Base-by-base conservation (phyloP, 2,329 filamentous ascomycete genomes). In the Fusarium drepaniforme region DNA sequence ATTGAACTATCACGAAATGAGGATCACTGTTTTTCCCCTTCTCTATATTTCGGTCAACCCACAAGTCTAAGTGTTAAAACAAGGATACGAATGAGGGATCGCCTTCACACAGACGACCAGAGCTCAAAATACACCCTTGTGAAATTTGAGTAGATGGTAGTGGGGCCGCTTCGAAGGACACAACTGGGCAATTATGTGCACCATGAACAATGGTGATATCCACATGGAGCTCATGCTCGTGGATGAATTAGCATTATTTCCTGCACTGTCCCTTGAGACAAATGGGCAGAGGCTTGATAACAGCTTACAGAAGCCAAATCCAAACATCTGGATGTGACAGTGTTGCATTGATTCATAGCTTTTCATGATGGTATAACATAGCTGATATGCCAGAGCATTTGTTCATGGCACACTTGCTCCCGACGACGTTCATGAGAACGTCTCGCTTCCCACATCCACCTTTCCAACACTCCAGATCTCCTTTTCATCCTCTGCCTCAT, bases 391-490 rank as follows among this genome's bases (percentile, higher is more conserved):
- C 51, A 51, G 16, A 67, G 12, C 51, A 25, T 67, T 18, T 37
- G 28, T 16, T 33, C 16, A 35, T 42, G 57, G 42, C 28, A 37
- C 44, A 18, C 25, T 35, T 37, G 33, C 25, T 44, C 60, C 35
- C 44, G 40, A 12, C 40, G 40, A 51, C n/a, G 23, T 62, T 71
- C 23, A 79, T 7, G 73, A 62, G 65, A 79, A 79, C n/a, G 72
- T 56, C 37, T 79, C 77, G 49, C 71, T 72, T 28, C 76, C 77
- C 57, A 78, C 72, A 66, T 98, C 96, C 60, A 98, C 92, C 84
- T 93, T 96, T 8, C 97, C 97, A 60, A 99, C 93, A 82, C 94
- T 97, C 96, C 95, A 97, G 73, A 99, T 92, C 86, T 99, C 97
- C 83, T 91, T 93, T 86, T 98, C 95, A 84, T 99, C 97, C 81